A percentile compares a stretch with the other conserved stretches of the same genome.
Conservation (phyloP, 2,329 filamentous ascomycete genomes). For the Neopestalotiopsis clavispora region DNA sequence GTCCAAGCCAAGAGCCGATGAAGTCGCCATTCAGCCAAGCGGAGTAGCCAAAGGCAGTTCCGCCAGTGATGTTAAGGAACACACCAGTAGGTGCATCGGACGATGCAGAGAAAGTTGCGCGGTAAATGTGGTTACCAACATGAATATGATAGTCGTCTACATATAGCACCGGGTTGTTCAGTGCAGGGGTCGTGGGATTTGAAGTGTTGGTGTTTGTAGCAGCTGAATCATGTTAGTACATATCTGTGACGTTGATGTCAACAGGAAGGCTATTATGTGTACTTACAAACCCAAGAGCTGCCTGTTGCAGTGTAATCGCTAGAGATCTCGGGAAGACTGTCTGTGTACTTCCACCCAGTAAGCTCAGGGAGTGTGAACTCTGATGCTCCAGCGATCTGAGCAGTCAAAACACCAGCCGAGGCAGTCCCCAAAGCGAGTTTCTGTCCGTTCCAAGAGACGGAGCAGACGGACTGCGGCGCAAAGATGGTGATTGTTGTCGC, state of each 20-base stretch:
- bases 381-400: slow-evolving; percentile 31
- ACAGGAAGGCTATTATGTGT: not conserved
- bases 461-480: slow-evolving; percentile 48
- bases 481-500: slow-evolving; percentile 50
- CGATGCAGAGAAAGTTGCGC: slow-evolving; percentile 52
- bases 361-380: slow-evolving; percentile 45
- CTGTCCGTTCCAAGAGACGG: slow-evolving; percentile 57
- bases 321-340: slow-evolving; percentile 53
- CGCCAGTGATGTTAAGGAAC: slow-evolving; percentile 57
- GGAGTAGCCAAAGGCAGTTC: slow-evolving; percentile 60
- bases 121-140: slow-evolving; percentile 58
- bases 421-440: slow-evolving; percentile 34
- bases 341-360: slow-evolving; percentile 49
- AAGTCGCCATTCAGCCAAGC: slow-evolving; percentile 62
- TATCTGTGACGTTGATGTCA: no score
- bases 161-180: slow-evolving; percentile 59
- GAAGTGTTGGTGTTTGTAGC: slow-evolving; percentile 55
- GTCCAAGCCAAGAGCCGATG: slow-evolving; percentile 60
- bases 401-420: slow-evolving; percentile 33
- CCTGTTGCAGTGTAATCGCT: slow-evolving; percentile 47
- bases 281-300: slow-evolving; percentile 47
- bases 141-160: slow-evolving; percentile 63
- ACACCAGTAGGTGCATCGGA: slow-evolving; percentile 44
- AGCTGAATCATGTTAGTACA: slow-evolving; percentile 27
- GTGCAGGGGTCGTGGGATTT: slow-evolving; percentile 51